phyloP scores from a whole-genome alignment of 768 basidiomycete species.

The Polyporus arcularius region DNA sequence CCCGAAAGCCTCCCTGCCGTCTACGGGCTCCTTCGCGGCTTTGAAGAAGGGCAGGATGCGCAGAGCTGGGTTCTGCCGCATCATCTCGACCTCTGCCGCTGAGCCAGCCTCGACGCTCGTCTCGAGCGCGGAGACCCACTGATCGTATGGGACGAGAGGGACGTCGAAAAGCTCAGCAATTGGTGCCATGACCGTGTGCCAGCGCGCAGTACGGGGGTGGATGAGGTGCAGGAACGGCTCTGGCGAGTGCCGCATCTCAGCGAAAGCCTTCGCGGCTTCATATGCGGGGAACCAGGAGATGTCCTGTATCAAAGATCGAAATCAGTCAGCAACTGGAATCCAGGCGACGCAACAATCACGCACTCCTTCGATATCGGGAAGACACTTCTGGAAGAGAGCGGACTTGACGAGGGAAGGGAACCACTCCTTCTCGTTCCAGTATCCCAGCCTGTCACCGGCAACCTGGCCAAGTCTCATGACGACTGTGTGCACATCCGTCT shows the following conservation, averaged over 20 bases:
- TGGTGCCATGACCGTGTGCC: constrained; percentile 21
- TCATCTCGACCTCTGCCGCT: neutral
- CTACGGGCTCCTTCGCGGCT: neutral
- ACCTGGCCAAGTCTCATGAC: constrained; percentile 50
- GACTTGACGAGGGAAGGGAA: constrained; percentile 41
- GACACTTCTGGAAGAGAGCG: constrained; percentile 28
- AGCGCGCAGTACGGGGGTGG: constrained; percentile 39
- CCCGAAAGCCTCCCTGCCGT: constrained; percentile 11
- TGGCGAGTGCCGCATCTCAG: constrained; percentile 26
- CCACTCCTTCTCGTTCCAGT: constrained; percentile 50
- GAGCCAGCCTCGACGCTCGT: constrained; percentile 2
- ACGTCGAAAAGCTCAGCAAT: constrained; percentile 22
- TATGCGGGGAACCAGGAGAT: constrained; percentile 28
- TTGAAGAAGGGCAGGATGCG: constrained; percentile 29
- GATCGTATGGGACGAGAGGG: constrained; percentile 23
- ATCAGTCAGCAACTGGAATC: neutral
- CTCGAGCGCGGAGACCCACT: constrained; percentile 23
- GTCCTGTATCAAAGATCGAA: constrained; percentile 7
- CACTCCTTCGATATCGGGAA: constrained; percentile 37
- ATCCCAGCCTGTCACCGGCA: constrained; percentile 42
- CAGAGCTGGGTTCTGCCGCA: constrained; percentile 1
- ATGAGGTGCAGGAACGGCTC: constrained; percentile 36
- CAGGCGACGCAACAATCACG: constrained; percentile 14
- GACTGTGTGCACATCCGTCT: constrained; percentile 37
- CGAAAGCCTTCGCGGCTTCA: constrained; percentile 33